Conservation (phyloP, 768 basidiomycete species). For the Lepiota subincarnata region DNA sequence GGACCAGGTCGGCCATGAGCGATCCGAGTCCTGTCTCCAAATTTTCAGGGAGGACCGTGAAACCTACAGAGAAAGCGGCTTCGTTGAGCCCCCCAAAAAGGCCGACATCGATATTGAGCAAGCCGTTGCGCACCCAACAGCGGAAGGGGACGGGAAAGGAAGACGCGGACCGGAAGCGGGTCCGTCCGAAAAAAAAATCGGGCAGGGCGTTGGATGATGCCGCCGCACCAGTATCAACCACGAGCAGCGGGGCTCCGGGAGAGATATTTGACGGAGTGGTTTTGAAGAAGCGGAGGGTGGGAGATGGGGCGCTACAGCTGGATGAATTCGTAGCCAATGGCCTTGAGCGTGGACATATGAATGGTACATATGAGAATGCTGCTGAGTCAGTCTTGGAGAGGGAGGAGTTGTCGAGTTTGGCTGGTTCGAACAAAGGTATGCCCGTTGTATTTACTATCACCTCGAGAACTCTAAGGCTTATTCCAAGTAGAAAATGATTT, state of each 20-base stretch:
- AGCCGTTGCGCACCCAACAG: neutral
- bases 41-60: conserved; percentile 3
- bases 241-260: neutral
- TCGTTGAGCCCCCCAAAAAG: neutral
- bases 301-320: neutral
- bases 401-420: conserved; percentile 6
- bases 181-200: too few relatives aligned
- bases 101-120: neutral
- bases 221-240: neutral
- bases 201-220: too few relatives aligned
- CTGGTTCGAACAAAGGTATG: conserved; percentile 9
- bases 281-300: neutral
- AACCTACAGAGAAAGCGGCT: conserved; percentile 1
- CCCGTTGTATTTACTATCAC: neutral
- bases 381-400: neutral
- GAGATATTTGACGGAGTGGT: conserved; percentile 11
- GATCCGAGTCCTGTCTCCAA: too few relatives aligned
- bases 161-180: neutral
- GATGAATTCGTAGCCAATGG: conserved; percentile 12
- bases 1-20: too few relatives aligned
- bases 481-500: conserved; percentile 8
- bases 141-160: neutral
- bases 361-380: neutral
- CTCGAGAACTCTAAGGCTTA: neutral
- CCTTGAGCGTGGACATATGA: neutral